These are phyloP conservation scores for Globisporangium acanthophoron DNA, from an alignment of 352 stramenopile genomes.

Conservation along the genomic window DNA sequence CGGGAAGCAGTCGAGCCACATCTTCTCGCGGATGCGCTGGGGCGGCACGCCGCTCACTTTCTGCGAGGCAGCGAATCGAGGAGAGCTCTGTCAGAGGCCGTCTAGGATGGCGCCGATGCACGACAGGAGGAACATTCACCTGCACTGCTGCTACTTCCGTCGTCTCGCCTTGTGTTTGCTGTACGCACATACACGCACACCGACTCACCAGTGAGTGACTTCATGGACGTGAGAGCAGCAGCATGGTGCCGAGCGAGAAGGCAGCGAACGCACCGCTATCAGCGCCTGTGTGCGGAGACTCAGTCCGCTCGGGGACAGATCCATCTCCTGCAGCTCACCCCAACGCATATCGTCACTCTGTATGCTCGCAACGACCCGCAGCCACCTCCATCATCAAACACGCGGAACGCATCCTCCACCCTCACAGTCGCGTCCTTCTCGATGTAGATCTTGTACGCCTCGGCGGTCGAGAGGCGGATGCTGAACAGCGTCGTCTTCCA, in stretches of 20 bases:
- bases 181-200: not conserved
- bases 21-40: conserved; percentile 51
- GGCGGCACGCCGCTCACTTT: conserved; percentile 35
- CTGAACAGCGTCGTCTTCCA: conserved; percentile 53
- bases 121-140: not conserved
- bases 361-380: not conserved
- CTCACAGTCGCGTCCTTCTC: conserved; percentile 67
- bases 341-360: not conserved
- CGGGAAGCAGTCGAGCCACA: conserved; percentile 80
- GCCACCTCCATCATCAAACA: not conserved
- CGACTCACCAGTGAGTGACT: not conserved
- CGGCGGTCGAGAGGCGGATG: conserved; percentile 53
- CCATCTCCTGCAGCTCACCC: not conserved
- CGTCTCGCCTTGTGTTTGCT: conserved; percentile 2
- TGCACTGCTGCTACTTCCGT: not conserved
- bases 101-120: not conserved
- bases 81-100: not conserved
- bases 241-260: not conserved
- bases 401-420: conserved; percentile 6
- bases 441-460: conserved; percentile 81
- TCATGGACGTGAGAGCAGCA: not conserved
- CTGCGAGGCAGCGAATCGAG: conserved; percentile 6
- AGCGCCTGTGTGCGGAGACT: conserved; percentile 12
- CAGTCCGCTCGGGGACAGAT: conserved; percentile 8
- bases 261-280: conserved; percentile 7